Conservation (phyloP, 2,329 filamentous ascomycete species). For the Lecanosticta acicola region DNA sequence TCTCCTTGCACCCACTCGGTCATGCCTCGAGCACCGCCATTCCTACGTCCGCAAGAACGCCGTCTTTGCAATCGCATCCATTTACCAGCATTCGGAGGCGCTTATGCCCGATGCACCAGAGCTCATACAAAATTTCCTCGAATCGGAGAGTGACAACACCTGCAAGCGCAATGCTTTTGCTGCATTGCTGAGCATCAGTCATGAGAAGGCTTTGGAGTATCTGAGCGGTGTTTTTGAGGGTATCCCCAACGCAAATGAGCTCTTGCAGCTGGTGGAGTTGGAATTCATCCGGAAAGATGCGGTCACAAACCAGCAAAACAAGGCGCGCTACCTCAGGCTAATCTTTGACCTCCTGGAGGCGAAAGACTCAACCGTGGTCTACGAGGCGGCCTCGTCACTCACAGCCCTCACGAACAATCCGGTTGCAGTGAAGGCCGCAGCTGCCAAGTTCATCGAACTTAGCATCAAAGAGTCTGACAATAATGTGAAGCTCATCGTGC, state of each 20-base stretch:
- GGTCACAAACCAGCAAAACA: slow-evolving; percentile 89
- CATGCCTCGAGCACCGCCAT: slow-evolving; percentile 91
- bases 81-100: slow-evolving; percentile 82
- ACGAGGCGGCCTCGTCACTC: slow-evolving; percentile 92
- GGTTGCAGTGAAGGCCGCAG: slow-evolving; percentile 94
- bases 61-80: slow-evolving; percentile 88
- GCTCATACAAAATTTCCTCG: slow-evolving; percentile 81
- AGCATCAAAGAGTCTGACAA: slow-evolving; percentile 98
- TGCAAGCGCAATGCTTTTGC: slow-evolving; percentile 98
- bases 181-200: slow-evolving; percentile 82
- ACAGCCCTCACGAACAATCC: slow-evolving; percentile 93
- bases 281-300: slow-evolving; percentile 98
- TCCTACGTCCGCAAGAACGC: slow-evolving; percentile 98
- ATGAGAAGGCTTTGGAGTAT: slow-evolving; percentile 85
- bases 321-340: slow-evolving; percentile 85
- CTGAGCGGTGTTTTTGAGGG: slow-evolving; percentile 85
- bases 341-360: slow-evolving; percentile 97
- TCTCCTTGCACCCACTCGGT: slow-evolving; percentile 82
- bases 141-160: slow-evolving; percentile 84
- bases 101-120: slow-evolving; percentile 95
- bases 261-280: slow-evolving; percentile 86
- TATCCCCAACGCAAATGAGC: slow-evolving; percentile 87
- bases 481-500: slow-evolving; percentile 97
- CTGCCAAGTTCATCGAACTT: slow-evolving; percentile 91
- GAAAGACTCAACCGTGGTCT: slow-evolving; percentile 87